phyloP scores from a whole-genome alignment of 257 asterid species.

The Paraleonurus japonicus region DNA sequence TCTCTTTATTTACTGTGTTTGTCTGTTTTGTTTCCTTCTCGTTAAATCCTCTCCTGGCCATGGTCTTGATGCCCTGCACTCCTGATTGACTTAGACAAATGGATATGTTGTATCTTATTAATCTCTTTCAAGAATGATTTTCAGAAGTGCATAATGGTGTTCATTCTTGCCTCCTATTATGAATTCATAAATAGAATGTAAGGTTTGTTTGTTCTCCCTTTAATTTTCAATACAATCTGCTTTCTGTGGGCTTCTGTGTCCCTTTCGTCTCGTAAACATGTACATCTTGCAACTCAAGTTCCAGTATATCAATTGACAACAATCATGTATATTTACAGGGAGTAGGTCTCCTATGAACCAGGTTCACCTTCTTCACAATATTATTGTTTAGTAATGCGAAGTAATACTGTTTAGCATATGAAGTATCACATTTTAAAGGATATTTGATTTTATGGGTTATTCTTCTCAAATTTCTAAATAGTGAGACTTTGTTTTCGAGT shows the following conservation, averaged over 20 bases:
- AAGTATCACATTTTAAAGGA: no score
- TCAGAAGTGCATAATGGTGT: conserved; percentile 24
- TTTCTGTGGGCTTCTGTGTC: neutral
- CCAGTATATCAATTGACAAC: neutral
- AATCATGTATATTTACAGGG: neutral
- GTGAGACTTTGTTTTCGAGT: no score
- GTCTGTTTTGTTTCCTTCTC: conserved; percentile 10
- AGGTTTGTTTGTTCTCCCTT: conserved; percentile 10
- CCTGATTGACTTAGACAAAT: conserved; percentile 30
- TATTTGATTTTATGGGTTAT: no score
- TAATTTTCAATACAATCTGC: neutral
- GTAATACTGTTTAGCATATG: no score
- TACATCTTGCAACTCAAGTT: neutral
- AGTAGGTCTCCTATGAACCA: no score
- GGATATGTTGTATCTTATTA: conserved; percentile 23
- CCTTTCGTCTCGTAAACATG: neutral
- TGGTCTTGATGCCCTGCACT: conserved; percentile 23
- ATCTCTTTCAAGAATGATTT: conserved; percentile 31
- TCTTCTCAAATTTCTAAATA: no score
- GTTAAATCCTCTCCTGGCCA: neutral
- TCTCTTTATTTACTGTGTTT: neutral
- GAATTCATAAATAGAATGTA: conserved; percentile 15
- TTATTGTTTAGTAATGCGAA: no score
- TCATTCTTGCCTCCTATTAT: conserved; percentile 13
- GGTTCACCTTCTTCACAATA: no score